Evolutionary conservation across 2,329 filamentous ascomycete genomes (phyloP), one percentile per base, ranked within the genome.

Genomic region (Aspergillus sp.): DNA sequence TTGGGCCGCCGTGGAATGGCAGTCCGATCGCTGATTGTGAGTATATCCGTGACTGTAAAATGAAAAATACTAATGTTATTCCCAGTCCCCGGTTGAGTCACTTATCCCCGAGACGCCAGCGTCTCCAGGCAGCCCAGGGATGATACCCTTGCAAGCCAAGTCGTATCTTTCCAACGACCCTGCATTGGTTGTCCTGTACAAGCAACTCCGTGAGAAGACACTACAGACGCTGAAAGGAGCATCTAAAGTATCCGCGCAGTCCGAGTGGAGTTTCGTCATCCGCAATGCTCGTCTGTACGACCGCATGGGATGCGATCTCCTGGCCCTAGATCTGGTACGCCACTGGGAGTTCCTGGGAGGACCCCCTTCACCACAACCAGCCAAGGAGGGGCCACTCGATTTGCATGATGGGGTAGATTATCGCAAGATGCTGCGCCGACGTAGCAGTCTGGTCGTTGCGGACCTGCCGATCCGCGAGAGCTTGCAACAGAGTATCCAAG

Each of bases 161-260:
- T 84, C 90, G 2, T 97, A 94, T 76, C 81, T 96, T 1, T 91
- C 92, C 0, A 94, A 98, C 68, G 95, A 99, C 72, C 94, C 95
- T 0, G 91, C 92, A 0, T 83, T 97, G 2, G 87, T 97, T 0
- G 86, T 96, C 0, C 79, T 99, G 2, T 99, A 99, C 75, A 86
- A 89, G 25, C 90, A 97, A 68, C 84, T 99, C 8, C 87, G 93
- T 51, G 90, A 90, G 64, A 90, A 89, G 77, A 92, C 89, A 0
- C 78, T 93, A 0, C 91, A 96, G 73, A 96, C 92, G 0, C 83
- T 96, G 7, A 87, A 89, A 32, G 93, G 92, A n/a, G 91, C 91
- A 6, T 89, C 90, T 0, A 91, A 92, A 75, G 84, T 96, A 17
- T 88, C 87, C 2, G 89, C 90, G 0, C 85, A 85, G 63, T 87